Evolutionary conservation across 2,329 filamentous ascomycete species (phyloP).

Genomic region (Alternaria brassicae): DNA sequence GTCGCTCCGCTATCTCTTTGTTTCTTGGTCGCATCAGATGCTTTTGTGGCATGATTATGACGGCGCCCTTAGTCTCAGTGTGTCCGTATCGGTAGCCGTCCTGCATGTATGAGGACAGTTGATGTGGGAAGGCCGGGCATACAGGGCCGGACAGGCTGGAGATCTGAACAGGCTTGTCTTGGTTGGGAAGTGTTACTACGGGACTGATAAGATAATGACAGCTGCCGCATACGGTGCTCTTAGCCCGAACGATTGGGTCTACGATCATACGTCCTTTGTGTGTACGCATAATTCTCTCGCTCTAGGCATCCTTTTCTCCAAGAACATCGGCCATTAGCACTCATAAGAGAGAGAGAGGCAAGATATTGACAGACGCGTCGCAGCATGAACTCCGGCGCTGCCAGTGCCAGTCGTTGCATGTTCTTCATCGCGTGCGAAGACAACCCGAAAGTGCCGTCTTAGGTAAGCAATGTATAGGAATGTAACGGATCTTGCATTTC

Average conservation of each 20-base stretch:
- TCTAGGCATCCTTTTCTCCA: neutral
- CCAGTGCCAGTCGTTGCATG: conserved; percentile 15
- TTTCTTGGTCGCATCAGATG: conserved; percentile 11
- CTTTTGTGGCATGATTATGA: neutral
- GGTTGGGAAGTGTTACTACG: neutral
- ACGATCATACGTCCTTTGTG: neutral
- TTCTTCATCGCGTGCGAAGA: conserved; percentile 19
- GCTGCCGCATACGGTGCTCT: conserved; percentile 1
- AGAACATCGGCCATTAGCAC: neutral
- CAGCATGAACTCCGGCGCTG: conserved; percentile 20
- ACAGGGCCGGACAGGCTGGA: neutral
- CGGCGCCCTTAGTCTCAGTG: conserved; percentile 1
- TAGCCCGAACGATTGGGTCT: neutral
- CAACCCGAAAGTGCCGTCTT: conserved; percentile 18
- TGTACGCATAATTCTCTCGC: neutral
- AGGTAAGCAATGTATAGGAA: conserved; percentile 4
- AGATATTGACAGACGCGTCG: conserved; percentile 21
- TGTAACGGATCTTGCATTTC: conserved; percentile 39
- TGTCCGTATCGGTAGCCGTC: neutral
- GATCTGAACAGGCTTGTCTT: neutral
- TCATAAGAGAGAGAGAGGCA: conserved; percentile 6
- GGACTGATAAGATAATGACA: conserved; percentile 10
- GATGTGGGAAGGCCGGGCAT: conserved; percentile 6
- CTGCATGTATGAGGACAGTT: neutral
- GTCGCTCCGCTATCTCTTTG: conserved; percentile 18